phyloP scores from a whole-genome alignment of 2,329 filamentous ascomycete species.

The Hortaea sp. region DNA sequence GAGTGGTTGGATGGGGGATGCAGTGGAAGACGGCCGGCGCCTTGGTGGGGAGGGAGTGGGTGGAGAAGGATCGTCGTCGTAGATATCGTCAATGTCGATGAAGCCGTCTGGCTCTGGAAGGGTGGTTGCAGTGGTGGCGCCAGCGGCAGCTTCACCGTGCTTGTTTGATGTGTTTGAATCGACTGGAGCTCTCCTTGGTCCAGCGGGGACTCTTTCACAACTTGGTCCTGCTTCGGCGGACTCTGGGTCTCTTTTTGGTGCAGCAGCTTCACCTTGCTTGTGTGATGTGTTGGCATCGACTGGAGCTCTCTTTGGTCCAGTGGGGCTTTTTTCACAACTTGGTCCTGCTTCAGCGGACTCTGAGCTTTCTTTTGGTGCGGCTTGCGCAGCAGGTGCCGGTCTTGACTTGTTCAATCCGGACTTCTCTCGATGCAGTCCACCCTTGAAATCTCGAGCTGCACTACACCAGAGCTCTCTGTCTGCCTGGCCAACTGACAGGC shows the following conservation, averaged over 20 bases:
- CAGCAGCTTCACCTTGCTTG: background rate
- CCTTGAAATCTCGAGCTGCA: constrained; percentile 55
- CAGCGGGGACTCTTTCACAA: background rate
- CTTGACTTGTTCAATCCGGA: background rate
- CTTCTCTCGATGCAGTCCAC: constrained; percentile 23
- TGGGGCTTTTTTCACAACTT: too few species aligned
- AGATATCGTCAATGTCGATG: constrained; percentile 23
- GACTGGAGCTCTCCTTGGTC: background rate
- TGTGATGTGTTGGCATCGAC: background rate
- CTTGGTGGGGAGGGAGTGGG: constrained; percentile 23
- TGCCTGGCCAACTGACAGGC: constrained; percentile 20
- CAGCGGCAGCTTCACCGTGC: background rate
- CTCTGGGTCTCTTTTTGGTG: background rate
- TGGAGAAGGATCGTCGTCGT: constrained; percentile 19
- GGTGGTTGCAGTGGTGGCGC: background rate
- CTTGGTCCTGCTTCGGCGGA: background rate
- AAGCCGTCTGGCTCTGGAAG: background rate
- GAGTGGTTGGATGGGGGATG: constrained; percentile 12
- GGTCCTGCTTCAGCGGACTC: background rate
- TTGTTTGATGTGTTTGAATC: constrained; percentile 19
- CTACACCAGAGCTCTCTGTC: constrained; percentile 55
- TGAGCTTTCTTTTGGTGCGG: background rate
- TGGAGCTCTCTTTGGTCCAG: too few species aligned
- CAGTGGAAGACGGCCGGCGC: constrained; percentile 16
- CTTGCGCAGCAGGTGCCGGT: background rate